Conservation (phyloP, 148 eudicot species). For the Camellia japonica region DNA sequence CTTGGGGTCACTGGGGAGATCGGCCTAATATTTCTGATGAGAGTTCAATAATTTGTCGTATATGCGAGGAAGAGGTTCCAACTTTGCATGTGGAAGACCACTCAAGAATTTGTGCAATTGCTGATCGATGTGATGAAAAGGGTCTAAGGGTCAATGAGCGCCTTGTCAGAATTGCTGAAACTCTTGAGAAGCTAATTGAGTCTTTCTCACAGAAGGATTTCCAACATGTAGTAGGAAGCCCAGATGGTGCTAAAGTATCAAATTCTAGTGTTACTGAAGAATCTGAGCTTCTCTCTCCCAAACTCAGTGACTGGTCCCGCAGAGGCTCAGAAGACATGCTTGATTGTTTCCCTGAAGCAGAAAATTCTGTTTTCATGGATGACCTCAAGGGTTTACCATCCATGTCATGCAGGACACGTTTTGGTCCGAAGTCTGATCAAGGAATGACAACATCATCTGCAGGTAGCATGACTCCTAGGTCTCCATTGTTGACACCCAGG, state of each 20-base stretch:
- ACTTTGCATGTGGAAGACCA: slow-evolving; percentile 98
- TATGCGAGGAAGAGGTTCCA: slow-evolving; percentile 97
- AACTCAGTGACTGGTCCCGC: slow-evolving; percentile 95
- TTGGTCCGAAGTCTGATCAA: slow-evolving; percentile 98
- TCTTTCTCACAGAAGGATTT: slow-evolving; percentile 71
- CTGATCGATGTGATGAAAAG: slow-evolving; percentile 95
- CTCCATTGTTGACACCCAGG: slow-evolving; percentile 84
- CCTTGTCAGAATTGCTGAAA: slow-evolving; percentile 76
- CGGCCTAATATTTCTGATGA: slow-evolving; percentile 69
- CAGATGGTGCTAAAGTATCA: slow-evolving; percentile 83
- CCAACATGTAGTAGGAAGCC: slow-evolving; percentile 68
- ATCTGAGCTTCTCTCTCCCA: slow-evolving; percentile 80
- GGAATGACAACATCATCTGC: slow-evolving; percentile 99
- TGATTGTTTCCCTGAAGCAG: slow-evolving; percentile 84
- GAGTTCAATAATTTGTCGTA: slow-evolving; percentile 91
- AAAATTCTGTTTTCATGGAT: slow-evolving; percentile 74
- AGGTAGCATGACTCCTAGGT: slow-evolving; percentile 97
- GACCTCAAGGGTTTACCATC: slow-evolving; percentile 83
- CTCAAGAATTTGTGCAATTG: slow-evolving; percentile 91
- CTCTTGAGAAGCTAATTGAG: slow-evolving; percentile 83
- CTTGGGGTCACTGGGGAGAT: slow-evolving; percentile 91
- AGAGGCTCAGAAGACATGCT: slow-evolving; percentile 99
- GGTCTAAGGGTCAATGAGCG: slow-evolving; percentile 92
- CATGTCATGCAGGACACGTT: slow-evolving; percentile 89
- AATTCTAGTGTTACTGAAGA: slow-evolving; percentile 95